Conservation (phyloP, 83 land plant genomes). For the Isoetes engelmannii region DNA sequence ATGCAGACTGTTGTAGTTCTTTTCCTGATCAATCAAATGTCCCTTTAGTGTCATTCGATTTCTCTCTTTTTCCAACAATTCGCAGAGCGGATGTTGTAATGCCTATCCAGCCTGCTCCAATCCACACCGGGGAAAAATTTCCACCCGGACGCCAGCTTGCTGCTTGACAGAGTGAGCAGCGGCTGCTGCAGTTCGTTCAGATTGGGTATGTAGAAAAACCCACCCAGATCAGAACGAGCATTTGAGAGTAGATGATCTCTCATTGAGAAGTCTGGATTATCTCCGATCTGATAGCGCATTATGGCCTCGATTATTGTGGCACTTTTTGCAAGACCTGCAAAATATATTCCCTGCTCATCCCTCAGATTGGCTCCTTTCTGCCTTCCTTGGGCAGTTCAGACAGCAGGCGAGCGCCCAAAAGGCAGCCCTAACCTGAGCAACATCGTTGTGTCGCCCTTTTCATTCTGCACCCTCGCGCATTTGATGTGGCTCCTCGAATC, state of each 20-base stretch:
- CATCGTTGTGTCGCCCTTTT: slow-evolving; percentile 3
- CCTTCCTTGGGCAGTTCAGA: slow-evolving; percentile 2
- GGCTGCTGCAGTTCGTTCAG: slow-evolving; percentile 4
- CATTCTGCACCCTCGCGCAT: slow-evolving; percentile 9
- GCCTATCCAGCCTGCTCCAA: slow-evolving; percentile 13
- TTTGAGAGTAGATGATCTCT: slow-evolving; percentile 3
- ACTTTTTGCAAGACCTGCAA: slow-evolving; percentile 12
- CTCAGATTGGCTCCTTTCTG: slow-evolving; percentile 11
- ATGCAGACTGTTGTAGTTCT: no score
- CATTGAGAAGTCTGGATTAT: slow-evolving; percentile 10
- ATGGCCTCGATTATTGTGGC: slow-evolving; percentile 1
- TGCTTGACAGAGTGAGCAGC: background rate
- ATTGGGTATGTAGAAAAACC: slow-evolving; percentile 11
- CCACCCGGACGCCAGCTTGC: background rate
- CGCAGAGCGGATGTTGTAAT: slow-evolving; percentile 12
- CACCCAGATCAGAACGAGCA: slow-evolving; percentile 3
- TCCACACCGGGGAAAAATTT: slow-evolving; percentile 8
- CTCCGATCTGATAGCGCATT: slow-evolving; percentile 10
- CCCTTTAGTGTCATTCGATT: no score
- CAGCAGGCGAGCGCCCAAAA: slow-evolving; percentile 7
- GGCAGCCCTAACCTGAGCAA: slow-evolving; percentile 7
- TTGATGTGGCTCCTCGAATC: slow-evolving; percentile 9
- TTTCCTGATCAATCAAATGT: no score
- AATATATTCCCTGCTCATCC: slow-evolving; percentile 13
- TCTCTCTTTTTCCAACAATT: no score